A percentile compares a stretch with the other conserved stretches of the same genome.
Conservation (phyloP, 768 basidiomycete genomes). For the Lanmaoa rubissima region DNA sequence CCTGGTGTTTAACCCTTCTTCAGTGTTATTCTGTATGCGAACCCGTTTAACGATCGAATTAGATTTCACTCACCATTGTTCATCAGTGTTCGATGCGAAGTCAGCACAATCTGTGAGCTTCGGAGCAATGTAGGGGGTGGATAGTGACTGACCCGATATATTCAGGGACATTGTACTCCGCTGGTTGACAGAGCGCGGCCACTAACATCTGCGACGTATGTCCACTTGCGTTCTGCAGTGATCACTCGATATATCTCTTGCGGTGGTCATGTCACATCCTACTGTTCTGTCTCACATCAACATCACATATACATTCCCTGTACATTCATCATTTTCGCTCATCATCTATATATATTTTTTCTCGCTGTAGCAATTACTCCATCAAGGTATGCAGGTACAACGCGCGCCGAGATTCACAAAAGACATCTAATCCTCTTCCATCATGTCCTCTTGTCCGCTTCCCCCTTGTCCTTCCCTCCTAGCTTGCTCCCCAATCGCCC, state of each 20-base stretch:
- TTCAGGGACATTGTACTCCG: constrained; percentile 80
- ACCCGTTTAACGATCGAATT: not conserved
- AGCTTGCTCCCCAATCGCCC: constrained; percentile 76
- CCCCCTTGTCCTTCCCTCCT: constrained; percentile 40
- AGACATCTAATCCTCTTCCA: constrained; percentile 71
- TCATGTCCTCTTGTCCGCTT: constrained; percentile 44
- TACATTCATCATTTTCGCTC: not conserved
- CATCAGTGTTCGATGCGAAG: constrained; percentile 93
- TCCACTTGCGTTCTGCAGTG: not conserved
- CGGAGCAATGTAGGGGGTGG: not conserved
- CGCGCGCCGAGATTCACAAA: not conserved
- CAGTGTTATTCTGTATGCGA: constrained; percentile 77
- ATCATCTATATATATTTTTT: not conserved
- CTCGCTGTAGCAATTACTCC: not conserved
- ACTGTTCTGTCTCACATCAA: not conserved
- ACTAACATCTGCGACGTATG: constrained; percentile 36
- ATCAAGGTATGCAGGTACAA: not conserved
- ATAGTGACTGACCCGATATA: not conserved
- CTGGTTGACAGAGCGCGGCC: constrained; percentile 79
- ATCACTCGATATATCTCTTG: not conserved
- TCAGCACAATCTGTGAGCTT: constrained; percentile 82
- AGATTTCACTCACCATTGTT: not conserved
- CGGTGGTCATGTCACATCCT: not conserved
- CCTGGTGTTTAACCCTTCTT: not conserved
- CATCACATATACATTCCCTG: not conserved